Base-by-base conservation (phyloP, 2,329 filamentous ascomycete genomes). In the Penicillium sp. region DNA sequence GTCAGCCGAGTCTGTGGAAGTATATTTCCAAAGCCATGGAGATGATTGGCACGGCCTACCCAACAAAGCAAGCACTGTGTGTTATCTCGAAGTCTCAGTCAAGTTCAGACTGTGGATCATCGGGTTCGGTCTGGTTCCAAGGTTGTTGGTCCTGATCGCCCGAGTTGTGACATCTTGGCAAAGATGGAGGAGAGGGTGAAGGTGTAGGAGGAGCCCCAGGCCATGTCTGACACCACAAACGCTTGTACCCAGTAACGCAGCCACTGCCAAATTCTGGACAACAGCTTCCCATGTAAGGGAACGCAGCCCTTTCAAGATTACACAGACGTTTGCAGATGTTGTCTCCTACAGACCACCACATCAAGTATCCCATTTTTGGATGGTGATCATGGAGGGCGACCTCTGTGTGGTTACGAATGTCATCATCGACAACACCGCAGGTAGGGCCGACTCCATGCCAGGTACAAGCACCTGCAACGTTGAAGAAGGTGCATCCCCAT, bases 171-270 rank as follows among this genome's bases (percentile, higher is more conserved):
- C 34, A 36, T n/a, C 13, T 14, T n/a, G 34, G 34, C 22, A 24
- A 4, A 16, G 27, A 21, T 18, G 10, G 29, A 29, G 2, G 5
- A 21, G 29, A 45, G 6, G 29, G 31, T 1, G 18, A 22, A 14
- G 44, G 44, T 3, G 44, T 8, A 13, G 45, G 40, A 40, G 47
- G 34, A 5, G 34, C 39, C 6, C 38, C 38, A 38, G 47, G 44
- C 14, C 53, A 57, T 1, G 47, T 50, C 34, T 45, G 50, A n/a
- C 55, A 57, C 55, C 55, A 57, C 5, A 57, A 45, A 5, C 51
- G 55, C 22, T 57, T 57, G n/a, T 57, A 57, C 7, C 55, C 51
- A 43, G 43, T 54, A 21, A 48, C 32, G 34, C 55, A 57, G 2
- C 48, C 45, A 38, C 36, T 34, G 7, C 55, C 55, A 34, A 54